These are phyloP conservation scores for Floccularia luteovirens DNA, from an alignment of 768 basidiomycete genomes.

Conservation along the genomic window DNA sequence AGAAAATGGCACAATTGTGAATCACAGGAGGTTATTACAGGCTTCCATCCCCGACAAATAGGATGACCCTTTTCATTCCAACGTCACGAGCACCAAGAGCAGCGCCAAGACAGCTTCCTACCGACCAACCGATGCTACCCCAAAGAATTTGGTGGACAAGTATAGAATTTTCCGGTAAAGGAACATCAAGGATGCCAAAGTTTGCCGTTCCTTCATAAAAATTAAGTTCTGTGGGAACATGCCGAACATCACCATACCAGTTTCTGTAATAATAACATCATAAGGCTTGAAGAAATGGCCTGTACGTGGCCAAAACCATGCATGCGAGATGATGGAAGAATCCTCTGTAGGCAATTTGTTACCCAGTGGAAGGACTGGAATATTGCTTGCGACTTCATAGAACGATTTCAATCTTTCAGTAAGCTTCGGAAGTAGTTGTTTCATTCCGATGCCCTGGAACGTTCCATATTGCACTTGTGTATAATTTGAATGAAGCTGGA, in stretches of 20 bases:
- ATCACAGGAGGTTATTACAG: constrained; percentile 36
- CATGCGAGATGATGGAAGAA: constrained; percentile 56
- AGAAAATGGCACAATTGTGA: background rate
- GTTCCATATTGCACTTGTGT: constrained; percentile 57
- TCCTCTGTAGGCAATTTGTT: constrained; percentile 42
- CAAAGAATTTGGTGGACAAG: constrained; percentile 77
- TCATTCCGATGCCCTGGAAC: constrained; percentile 69
- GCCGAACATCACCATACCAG: constrained; percentile 34
- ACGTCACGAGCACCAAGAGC: constrained; percentile 71
- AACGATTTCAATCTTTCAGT: constrained; percentile 43
- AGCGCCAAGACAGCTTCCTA: constrained; percentile 67
- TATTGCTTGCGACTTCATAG: constrained; percentile 26
- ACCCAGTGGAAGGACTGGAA: constrained; percentile 38
- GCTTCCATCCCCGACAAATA: constrained; percentile 85
- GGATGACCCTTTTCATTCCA: constrained; percentile 56
- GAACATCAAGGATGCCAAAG: constrained; percentile 81
- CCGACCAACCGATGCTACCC: constrained; percentile 90
- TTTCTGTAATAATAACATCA: constrained; percentile 84
- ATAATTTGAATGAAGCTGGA: constrained; percentile 69
- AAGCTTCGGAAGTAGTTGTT: constrained; percentile 66
- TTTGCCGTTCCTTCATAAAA: constrained; percentile 54
- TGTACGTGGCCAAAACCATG: constrained; percentile 80
- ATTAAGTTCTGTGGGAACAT: background rate
- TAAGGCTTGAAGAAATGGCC: constrained; percentile 60
- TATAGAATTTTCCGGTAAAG: constrained; percentile 61